Evolutionary conservation across 129 eudicot species (phyloP).

Genomic region (Pulicaria dysenterica): DNA sequence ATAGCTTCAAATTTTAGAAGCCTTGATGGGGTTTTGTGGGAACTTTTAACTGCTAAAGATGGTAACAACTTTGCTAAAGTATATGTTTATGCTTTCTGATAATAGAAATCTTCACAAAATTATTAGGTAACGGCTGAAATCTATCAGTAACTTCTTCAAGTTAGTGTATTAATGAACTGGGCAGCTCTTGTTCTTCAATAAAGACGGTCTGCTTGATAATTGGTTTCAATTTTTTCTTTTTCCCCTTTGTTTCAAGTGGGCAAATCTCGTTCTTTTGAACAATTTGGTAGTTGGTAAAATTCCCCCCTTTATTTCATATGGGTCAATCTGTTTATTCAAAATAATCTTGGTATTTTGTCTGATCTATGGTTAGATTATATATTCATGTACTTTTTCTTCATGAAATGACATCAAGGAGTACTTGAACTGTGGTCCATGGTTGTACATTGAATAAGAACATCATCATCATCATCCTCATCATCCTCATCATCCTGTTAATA

Average conservation of each 20-base stretch:
- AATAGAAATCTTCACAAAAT: constrained; percentile 10
- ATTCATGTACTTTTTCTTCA: constrained; percentile 4
- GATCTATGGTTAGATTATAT: constrained; percentile 15
- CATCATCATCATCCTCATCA: constrained; percentile 21
- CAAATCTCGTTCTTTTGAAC: neutral
- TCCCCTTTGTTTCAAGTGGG: neutral
- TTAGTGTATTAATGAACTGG: neutral
- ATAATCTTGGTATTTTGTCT: neutral
- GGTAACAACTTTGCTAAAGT: constrained; percentile 17
- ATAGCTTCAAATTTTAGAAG: neutral
- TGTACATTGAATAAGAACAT: constrained; percentile 17
- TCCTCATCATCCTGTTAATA: constrained; percentile 19
- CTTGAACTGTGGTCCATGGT: constrained; percentile 23
- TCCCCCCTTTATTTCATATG: constrained; percentile 10
- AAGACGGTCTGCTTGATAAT: no score
- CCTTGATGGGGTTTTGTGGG: constrained; percentile 8
- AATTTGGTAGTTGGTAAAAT: constrained; percentile 7
- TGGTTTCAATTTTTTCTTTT: neutral
- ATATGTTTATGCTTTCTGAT: constrained; percentile 20
- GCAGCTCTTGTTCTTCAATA: no score
- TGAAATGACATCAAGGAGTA: constrained; percentile 14
- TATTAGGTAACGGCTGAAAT: constrained; percentile 18
- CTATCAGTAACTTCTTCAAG: neutral
- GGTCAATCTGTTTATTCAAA: neutral
- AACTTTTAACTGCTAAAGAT: constrained; percentile 25